Percentiles rank a stretch among this genome's conserved stretches.
Conservation (phyloP, 345 rosid species). For the Pugionium cornutum region DNA sequence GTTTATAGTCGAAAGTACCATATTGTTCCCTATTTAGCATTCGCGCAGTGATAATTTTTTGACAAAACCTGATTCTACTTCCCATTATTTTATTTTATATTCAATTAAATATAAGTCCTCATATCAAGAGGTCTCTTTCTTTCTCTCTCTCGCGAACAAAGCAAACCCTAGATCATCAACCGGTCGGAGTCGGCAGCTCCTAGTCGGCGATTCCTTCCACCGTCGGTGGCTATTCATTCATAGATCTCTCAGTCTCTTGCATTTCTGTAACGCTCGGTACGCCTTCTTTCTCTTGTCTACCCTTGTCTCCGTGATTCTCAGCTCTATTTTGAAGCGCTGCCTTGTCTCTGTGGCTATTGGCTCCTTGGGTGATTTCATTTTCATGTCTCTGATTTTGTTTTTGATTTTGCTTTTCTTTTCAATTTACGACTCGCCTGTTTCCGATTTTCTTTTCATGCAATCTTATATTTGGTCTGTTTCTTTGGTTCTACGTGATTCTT, state of each 20-base stretch:
- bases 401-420: not conserved
- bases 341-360: not conserved
- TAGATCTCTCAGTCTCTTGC: slow-evolving; percentile 22
- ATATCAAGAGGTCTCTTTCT: slow-evolving; percentile 2
- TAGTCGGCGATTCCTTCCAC: slow-evolving; percentile 28
- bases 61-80: slow-evolving; percentile 7
- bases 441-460: not conserved
- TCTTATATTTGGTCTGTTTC: not conserved
- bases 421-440: too few species aligned
- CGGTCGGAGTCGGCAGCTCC: slow-evolving; percentile 34
- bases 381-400: not conserved
- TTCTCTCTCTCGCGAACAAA: slow-evolving; percentile 26
- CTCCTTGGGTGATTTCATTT: not conserved
- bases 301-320: slow-evolving; percentile 2
- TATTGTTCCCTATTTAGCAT: not conserved
- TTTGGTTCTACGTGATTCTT: not conserved
- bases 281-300: slow-evolving; percentile 11
- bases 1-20: too few species aligned
- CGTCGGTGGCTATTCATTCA: not conserved
- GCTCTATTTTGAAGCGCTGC: not conserved
- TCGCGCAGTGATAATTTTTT: not conserved
- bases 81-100: not conserved
- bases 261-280: slow-evolving; percentile 8
- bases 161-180: slow-evolving; percentile 42
- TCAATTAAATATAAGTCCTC: slow-evolving; percentile 24